Evolutionary conservation across 148 eudicot genomes (phyloP).

Genomic region (Polygonum maritimum): DNA sequence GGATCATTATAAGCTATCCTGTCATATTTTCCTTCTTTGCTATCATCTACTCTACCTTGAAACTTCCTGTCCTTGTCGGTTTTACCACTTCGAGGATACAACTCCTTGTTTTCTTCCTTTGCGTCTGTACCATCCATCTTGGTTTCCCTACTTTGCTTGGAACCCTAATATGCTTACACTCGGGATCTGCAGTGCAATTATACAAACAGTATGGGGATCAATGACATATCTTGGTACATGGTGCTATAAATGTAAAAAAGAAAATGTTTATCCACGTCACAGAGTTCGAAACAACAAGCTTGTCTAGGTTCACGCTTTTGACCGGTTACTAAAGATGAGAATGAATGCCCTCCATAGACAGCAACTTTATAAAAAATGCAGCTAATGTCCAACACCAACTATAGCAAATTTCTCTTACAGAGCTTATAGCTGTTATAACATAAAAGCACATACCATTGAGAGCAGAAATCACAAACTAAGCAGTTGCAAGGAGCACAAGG

Average conservation of each 20-base stretch:
- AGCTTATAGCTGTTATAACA: not conserved
- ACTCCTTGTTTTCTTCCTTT: conserved; percentile 42
- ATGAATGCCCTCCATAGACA: conserved; percentile 5
- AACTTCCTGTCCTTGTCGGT: conserved; percentile 38
- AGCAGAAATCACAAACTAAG: not conserved
- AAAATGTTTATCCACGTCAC: conserved; percentile 49
- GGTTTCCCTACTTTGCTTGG: conserved; percentile 36
- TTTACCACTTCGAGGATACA: conserved; percentile 41
- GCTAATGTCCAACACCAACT: not conserved
- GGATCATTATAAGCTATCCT: conserved; percentile 37
- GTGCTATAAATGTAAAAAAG: conserved; percentile 45
- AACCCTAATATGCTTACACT: conserved; percentile 37
- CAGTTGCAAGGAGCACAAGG: not conserved
- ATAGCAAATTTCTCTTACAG: not conserved
- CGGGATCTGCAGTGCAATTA: conserved; percentile 24
- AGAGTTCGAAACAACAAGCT: conserved; percentile 40
- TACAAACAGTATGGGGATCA: conserved; percentile 40
- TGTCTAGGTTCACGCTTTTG: conserved; percentile 41
- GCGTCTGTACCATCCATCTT: conserved; percentile 39
- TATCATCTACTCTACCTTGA: conserved; percentile 49
- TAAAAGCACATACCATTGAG: not conserved
- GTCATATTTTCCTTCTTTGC: conserved; percentile 49
- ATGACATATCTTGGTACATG: conserved; percentile 27
- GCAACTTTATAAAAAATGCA: not conserved
- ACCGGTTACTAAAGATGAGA: conserved; percentile 16